Evolutionary conservation across 805 yeast species (phyloP).

Genomic region (Saturnispora ahearnii): DNA sequence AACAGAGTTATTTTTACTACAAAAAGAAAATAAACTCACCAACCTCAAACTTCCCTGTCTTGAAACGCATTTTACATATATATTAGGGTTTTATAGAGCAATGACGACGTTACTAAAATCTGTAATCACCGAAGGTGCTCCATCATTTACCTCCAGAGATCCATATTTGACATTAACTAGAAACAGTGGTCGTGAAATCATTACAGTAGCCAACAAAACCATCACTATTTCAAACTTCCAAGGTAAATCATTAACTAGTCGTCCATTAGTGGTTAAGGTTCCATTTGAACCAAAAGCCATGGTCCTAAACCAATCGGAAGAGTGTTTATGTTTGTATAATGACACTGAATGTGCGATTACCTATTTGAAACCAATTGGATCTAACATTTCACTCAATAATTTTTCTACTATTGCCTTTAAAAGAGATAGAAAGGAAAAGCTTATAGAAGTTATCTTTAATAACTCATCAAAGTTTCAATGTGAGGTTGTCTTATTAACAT

Average conservation of each 20-base stretch:
- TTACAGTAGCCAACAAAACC: constrained; percentile 17
- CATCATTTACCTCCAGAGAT: constrained; percentile 10
- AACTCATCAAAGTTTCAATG: constrained; percentile 35
- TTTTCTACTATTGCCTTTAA: neutral
- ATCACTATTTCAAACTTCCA: constrained; percentile 17
- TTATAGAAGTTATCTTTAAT: constrained; percentile 38
- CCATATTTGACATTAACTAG: constrained; percentile 21
- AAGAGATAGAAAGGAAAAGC: constrained; percentile 15
- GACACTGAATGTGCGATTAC: constrained; percentile 13
- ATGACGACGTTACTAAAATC: neutral
- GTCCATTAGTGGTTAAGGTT: constrained; percentile 11
- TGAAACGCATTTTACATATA: neutral
- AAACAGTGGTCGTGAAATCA: constrained; percentile 20
- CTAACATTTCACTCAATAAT: constrained; percentile 3
- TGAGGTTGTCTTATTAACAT: constrained; percentile 35
- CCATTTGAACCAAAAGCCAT: constrained; percentile 22
- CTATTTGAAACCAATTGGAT: constrained; percentile 17
- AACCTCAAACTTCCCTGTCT: neutral
- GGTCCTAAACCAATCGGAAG: constrained; percentile 20
- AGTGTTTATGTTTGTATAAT: constrained; percentile 22
- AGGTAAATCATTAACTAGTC: neutral
- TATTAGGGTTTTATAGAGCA: neutral
- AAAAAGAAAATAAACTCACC: neutral
- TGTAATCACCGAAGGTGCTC: neutral
- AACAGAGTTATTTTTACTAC: neutral